Evolutionary conservation across 2,329 filamentous ascomycete genomes (phyloP), one percentile per base, ranked within the genome.

Genomic region (Phyllosticta capitalensis): DNA sequence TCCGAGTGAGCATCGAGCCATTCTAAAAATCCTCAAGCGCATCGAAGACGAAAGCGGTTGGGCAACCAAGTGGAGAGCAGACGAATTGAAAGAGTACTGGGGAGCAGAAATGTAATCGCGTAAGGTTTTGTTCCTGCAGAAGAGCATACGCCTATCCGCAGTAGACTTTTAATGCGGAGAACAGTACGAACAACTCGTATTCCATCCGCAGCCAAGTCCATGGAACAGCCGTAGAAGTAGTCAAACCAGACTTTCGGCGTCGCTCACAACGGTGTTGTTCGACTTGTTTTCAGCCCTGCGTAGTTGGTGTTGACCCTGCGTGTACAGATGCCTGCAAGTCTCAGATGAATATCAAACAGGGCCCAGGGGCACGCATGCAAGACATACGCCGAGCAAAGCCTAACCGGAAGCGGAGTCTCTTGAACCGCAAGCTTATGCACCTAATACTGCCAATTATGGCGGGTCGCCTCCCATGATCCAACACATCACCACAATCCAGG

Each of bases 1-100:
- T 62, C 68, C 63, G 2, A 75, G 65, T 45, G 78, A 71, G 67
- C 80, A 71, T 63, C 69, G 60, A 56, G 77, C 65, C 59, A 79
- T 83, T n/a, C 38, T 82, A 10, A 72, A 77, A 10, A 68, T 80
- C 14, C 65, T 80, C 51, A 75, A 74, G 17, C 71, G 72, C 22
- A 82, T 83, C 33, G 80, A 82, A 68, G 69, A 69, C 26, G 78
- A 81, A 63, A 79, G 76, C 6, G 81, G 80, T 0, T 83, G 80
- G 79, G 74, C 75, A 3, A 81, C 80, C 0, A 72, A 73, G 61
- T 83, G 80, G 80, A 68, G 80, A 50, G 77, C 74, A 0, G 77
- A 81, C 17, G 80, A 83, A 66, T 54, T 83, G 53, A 76, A 75
- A 52, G 75, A 78, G 54, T 78, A 78, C 59, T 83, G 79, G 80